A percentile compares a stretch with the other conserved stretches of the same genome.
These are phyloP conservation scores for Mucor racemosus DNA, from an alignment of 371 early-diverging fungal species.

Conservation along the genomic window DNA sequence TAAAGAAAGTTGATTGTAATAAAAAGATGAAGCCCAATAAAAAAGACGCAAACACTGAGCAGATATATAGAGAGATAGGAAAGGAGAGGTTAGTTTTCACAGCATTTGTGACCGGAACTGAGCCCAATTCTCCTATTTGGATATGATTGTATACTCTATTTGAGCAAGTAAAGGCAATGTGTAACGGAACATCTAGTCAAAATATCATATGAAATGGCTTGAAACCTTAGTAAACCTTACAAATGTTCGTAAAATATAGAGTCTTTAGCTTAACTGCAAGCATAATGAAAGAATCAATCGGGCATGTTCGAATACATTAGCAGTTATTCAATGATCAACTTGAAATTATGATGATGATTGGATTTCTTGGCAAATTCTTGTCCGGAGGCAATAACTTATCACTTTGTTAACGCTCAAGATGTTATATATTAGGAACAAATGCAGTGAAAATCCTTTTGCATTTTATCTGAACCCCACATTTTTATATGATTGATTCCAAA, in stretches of 20 bases:
- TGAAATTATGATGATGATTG: too few species aligned
- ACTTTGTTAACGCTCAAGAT: too few species aligned
- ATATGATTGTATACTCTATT: not conserved
- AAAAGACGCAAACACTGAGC: not conserved
- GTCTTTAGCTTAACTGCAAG: too few species aligned
- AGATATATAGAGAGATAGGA: not conserved
- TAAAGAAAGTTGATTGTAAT: not conserved
- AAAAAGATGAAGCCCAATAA: conserved; percentile 3
- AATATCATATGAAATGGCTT: not conserved
- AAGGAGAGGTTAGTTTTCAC: conserved; percentile 1
- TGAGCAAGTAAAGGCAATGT: not conserved
- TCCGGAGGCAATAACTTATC: too few species aligned
- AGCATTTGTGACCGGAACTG: conserved; percentile 4
- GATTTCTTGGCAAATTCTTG: too few species aligned
- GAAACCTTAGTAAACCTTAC: not conserved
- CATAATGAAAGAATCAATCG: too few species aligned
- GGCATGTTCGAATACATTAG: too few species aligned
- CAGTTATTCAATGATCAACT: too few species aligned
- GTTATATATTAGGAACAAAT: too few species aligned
- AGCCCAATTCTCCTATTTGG: conserved; percentile 8
- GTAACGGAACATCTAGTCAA: not conserved
- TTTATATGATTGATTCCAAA: too few species aligned
- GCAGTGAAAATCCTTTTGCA: too few species aligned
- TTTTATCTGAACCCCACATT: too few species aligned
- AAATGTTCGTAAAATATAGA: not conserved